phyloP scores from a whole-genome alignment of 495 filamentous ascomycete genomes.

The Oleoguttula mirabilis region DNA sequence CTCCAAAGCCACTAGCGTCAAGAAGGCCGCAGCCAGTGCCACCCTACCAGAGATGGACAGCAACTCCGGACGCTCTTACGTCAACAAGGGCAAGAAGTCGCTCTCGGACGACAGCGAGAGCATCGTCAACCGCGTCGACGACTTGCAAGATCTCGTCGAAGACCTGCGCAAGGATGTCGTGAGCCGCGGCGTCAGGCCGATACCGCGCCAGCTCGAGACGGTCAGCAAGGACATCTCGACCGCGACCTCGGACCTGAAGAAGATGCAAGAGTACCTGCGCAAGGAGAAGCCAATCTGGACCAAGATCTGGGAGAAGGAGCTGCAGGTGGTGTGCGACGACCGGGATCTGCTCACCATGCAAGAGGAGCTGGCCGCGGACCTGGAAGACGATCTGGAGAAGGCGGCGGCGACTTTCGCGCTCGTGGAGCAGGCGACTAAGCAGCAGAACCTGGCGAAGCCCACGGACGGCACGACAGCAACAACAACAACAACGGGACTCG shows the following conservation, averaged over 20 bases:
- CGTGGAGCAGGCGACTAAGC: slow-evolving; percentile 91
- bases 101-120: slow-evolving; percentile 75
- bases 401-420: slow-evolving; percentile 82
- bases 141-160: slow-evolving; percentile 90
- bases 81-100: slow-evolving; percentile 71
- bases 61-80: slow-evolving; percentile 67
- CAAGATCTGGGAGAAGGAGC: slow-evolving; percentile 95
- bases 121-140: slow-evolving; percentile 82
- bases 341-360: slow-evolving; percentile 86
- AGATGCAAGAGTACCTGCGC: slow-evolving; percentile 84
- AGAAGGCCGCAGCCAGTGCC: slow-evolving; percentile 57
- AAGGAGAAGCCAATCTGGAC: slow-evolving; percentile 92
- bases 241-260: slow-evolving; percentile 79
- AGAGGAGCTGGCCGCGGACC: slow-evolving; percentile 82
- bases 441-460: slow-evolving; percentile 55
- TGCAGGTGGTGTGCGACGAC: slow-evolving; percentile 88
- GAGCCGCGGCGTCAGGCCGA: slow-evolving; percentile 75
- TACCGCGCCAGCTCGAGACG: slow-evolving; percentile 78
- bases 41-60: slow-evolving; percentile 51
- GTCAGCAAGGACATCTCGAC: slow-evolving; percentile 76
- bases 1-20: slow-evolving; percentile 67
- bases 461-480: neutral
- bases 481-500: no score
- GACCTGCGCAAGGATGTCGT: slow-evolving; percentile 97
- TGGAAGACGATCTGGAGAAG: slow-evolving; percentile 91